Conservation (phyloP, 345 rosid species). For the Aquilaria sinensis region DNA sequence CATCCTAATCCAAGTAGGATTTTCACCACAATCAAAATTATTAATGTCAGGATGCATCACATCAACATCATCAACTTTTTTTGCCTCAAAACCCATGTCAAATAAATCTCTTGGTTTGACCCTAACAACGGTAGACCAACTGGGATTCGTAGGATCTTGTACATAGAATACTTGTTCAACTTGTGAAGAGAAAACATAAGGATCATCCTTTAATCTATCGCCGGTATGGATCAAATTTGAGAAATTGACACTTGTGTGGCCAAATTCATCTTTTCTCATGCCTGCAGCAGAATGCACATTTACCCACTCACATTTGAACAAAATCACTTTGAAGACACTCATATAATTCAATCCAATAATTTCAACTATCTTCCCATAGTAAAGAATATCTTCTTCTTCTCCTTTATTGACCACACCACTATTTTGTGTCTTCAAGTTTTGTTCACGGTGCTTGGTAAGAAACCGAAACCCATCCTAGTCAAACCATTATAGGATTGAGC, state of each 20-base stretch:
- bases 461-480: no score
- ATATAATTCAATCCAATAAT: background rate
- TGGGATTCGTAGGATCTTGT: background rate
- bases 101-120: background rate
- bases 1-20: no score
- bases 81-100: background rate
- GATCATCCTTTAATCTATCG: background rate
- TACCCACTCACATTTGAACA: background rate
- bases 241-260: background rate
- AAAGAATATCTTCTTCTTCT: background rate
- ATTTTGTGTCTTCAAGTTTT: no score
- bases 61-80: no score
- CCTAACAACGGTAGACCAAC: background rate
- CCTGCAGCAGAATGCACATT: background rate
- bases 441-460: no score
- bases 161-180: slow-evolving; percentile 5
- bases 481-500: no score
- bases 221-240: background rate
- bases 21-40: no score
- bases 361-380: background rate
- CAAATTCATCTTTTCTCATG: background rate
- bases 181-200: slow-evolving; percentile 4
- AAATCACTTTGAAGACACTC: background rate
- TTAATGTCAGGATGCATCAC: no score
- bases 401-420: no score